Evolutionary conservation across 257 asterid species (phyloP).

Genomic region (Schizonepeta tenuifolia): DNA sequence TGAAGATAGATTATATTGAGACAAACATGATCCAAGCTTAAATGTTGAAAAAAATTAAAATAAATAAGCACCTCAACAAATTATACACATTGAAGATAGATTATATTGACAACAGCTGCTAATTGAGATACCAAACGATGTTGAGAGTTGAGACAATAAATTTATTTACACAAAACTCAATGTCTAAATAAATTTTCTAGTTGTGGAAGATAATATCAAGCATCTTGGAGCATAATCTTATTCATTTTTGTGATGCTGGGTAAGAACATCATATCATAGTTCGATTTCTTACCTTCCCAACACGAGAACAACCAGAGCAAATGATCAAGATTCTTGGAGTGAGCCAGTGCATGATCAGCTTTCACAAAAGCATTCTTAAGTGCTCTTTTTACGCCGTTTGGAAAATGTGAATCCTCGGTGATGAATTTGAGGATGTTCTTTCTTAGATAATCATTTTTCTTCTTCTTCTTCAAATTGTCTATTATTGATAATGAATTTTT

Average conservation of each 20-base stretch:
- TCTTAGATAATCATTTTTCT: no score
- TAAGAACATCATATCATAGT: neutral
- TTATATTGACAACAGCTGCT: no score
- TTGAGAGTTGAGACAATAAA: neutral
- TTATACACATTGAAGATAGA: no score
- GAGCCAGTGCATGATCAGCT: conserved; percentile 77
- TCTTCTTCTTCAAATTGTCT: no score
- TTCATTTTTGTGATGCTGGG: neutral
- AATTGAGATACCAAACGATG: neutral
- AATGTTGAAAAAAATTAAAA: neutral
- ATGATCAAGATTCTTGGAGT: conserved; percentile 62
- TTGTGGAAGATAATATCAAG: neutral
- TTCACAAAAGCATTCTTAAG: conserved; percentile 73
- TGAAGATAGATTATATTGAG: neutral
- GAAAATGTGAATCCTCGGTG: conserved; percentile 74
- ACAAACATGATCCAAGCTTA: neutral
- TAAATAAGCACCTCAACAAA: no score
- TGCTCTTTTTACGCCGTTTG: conserved; percentile 63
- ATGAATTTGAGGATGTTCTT: conserved; percentile 67
- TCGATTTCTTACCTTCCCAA: conserved; percentile 62
- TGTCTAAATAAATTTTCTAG: neutral
- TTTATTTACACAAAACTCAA: no score
- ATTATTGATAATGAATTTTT: no score
- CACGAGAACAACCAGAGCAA: conserved; percentile 65
- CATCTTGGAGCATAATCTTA: neutral